These are phyloP conservation scores for Verticillium klebahnii DNA, from an alignment of 2,329 filamentous ascomycete species.

Conservation along the genomic window DNA sequence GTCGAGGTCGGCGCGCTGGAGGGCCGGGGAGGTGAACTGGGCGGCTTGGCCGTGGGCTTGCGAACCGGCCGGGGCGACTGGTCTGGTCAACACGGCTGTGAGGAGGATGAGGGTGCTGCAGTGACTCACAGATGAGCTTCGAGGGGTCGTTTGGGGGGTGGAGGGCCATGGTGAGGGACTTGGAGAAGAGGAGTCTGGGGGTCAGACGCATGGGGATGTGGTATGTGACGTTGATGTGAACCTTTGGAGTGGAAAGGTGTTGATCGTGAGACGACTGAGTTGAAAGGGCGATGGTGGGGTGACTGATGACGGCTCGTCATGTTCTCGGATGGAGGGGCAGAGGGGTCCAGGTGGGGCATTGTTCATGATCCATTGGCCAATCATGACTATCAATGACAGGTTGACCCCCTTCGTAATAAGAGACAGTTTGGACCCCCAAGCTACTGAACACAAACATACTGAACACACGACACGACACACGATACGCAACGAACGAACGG, in stretches of 20 bases:
- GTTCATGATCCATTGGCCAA: background rate
- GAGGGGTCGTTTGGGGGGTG: conserved; percentile 31
- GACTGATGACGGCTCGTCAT: conserved; percentile 6
- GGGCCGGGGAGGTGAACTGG: conserved; percentile 65
- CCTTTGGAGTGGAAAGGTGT: background rate
- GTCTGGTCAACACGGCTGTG: background rate
- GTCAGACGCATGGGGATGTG: background rate
- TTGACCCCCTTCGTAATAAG: background rate
- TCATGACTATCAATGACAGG: background rate
- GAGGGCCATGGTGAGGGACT: conserved; percentile 36
- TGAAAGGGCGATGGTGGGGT: background rate
- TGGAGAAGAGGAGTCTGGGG: background rate
- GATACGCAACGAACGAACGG: conserved; percentile 5
- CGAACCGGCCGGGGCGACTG: conserved; percentile 61
- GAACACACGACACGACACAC: conserved; percentile 13
- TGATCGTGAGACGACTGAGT: background rate
- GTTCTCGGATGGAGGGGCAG: conserved; percentile 5
- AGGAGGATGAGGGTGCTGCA: background rate
- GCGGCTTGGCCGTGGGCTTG: conserved; percentile 60
- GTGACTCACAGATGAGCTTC: conserved; percentile 46
- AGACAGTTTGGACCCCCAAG: background rate
- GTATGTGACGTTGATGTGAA: background rate
- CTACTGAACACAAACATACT: conserved; percentile 8
- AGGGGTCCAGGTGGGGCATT: conserved; percentile 1
- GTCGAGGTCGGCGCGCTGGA: conserved; percentile 58